These are phyloP conservation scores for Podospora comata DNA, from an alignment of 495 filamentous ascomycete species.

Conservation along the genomic window DNA sequence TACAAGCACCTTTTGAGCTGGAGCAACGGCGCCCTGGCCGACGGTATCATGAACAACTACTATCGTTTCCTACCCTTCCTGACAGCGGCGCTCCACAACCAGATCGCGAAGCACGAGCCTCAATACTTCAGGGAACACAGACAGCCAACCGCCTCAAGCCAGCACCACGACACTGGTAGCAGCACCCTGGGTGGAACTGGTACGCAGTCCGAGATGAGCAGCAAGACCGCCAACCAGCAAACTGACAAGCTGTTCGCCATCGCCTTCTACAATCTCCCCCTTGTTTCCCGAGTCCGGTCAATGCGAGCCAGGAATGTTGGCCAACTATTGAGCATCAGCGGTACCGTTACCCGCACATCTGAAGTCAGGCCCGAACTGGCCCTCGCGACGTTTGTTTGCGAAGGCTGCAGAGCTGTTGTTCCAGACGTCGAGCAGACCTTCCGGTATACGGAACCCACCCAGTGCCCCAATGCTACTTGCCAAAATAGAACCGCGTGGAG, in stretches of 20 bases:
- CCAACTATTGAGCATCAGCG: slow-evolving; percentile 88
- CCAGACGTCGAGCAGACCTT: slow-evolving; percentile 96
- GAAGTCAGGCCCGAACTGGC: slow-evolving; percentile 94
- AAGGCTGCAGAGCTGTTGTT: slow-evolving; percentile 74
- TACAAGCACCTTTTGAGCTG: slow-evolving; percentile 76
- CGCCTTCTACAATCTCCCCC: slow-evolving; percentile 93
- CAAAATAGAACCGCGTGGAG: slow-evolving; percentile 87
- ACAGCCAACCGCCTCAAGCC: slow-evolving; percentile 61
- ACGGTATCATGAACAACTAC: slow-evolving; percentile 82
- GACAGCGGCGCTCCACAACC: slow-evolving; percentile 81
- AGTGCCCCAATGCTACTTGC: slow-evolving; percentile 92
- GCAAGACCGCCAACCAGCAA: slow-evolving; percentile 85
- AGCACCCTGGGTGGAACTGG: slow-evolving; percentile 50
- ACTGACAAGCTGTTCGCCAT: slow-evolving; percentile 94
- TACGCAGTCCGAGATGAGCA: slow-evolving; percentile 55
- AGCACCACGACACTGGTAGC: slow-evolving; percentile 64
- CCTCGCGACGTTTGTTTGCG: slow-evolving; percentile 88
- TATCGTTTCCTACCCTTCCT: slow-evolving; percentile 95
- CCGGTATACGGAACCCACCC: slow-evolving; percentile 91
- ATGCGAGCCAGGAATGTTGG: slow-evolving; percentile 90
- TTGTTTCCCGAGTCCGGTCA: slow-evolving; percentile 87
- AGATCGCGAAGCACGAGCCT: slow-evolving; percentile 91
- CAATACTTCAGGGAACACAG: slow-evolving; percentile 89
- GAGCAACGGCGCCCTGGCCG: slow-evolving; percentile 70
- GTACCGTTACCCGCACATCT: slow-evolving; percentile 93